Evolutionary conservation across 352 stramenopile genomes (phyloP), one percentile per base, ranked within the genome.

Genomic region (Phytophthora pinifolia): DNA sequence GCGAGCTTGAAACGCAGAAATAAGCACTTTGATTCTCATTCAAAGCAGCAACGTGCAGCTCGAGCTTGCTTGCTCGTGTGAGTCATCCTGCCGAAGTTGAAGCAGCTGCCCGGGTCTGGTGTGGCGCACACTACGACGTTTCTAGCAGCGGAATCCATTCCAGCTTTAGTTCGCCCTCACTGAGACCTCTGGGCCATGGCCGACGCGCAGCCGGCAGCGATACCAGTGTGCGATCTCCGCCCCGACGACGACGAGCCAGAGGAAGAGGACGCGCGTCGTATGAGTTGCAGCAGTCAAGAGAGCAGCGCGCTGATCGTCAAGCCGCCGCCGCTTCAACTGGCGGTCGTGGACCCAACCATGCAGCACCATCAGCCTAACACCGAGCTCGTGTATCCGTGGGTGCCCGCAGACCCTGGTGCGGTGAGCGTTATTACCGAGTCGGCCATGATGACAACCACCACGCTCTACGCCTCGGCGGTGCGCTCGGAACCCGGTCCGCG

Each of bases 341-440:
- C 27, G 9, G 47, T 48, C 6, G 15, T 14, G 4, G 4, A 54
- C n/a, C 46, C 14, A 9, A 12, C 14, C 8, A 57, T 59, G 64
- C 48, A 59, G n/a, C 48, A 62, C 6, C 33, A 27, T 27, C 20
- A 35, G 13, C 38, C 25, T 27, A 61, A 65, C 29, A 17, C 45
- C 6, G 62, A 75, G 35, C 53, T 55, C 33, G 62, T 72, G 41
- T 65, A 69, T 39, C 62, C 57, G 37, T 75, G 62, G 66, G 30
- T 63, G 13, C 4, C 38, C 8, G 54, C 61, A 8, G 31, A 54
- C 9, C 52, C 46, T 12, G 51, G 39, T 15, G 25, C 56, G 0
- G 43, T 65, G 20, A 71, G 36, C 18, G 17, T 62, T 9, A 55
- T 61, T 30, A 62, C 30, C 9, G 57, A 65, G 22, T 63, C 57